These are phyloP conservation scores for Metschnikowia arizonensis DNA, from an alignment of 805 yeast species.

Conservation along the genomic window DNA sequence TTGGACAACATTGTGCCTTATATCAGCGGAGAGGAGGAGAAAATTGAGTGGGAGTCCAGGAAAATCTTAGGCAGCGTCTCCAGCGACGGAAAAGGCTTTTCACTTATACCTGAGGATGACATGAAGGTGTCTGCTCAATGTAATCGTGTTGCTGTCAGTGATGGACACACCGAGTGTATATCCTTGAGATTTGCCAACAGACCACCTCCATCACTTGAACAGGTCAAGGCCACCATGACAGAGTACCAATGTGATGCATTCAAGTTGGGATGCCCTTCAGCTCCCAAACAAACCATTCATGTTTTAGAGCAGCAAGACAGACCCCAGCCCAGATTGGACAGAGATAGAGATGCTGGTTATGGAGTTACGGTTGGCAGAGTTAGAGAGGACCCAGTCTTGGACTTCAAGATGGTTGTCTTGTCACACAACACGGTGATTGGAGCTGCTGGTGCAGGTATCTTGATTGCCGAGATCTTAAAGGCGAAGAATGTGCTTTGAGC, in stretches of 20 bases:
- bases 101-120: constrained; percentile 59
- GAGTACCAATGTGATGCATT: constrained; percentile 83
- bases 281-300: constrained; percentile 89
- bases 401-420: constrained; percentile 93
- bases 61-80: constrained; percentile 78
- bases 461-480: constrained; percentile 85
- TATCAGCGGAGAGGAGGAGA: constrained; percentile 96
- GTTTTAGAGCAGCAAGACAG: constrained; percentile 87
- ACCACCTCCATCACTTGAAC: constrained; percentile 82
- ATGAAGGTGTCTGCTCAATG: constrained; percentile 92
- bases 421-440: constrained; percentile 97
- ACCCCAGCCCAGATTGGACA: constrained; percentile 97
- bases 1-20: constrained; percentile 92
- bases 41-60: constrained; percentile 97
- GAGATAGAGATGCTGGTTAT: constrained; percentile 90
- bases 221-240: constrained; percentile 64
- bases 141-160: constrained; percentile 94
- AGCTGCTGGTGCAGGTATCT: constrained; percentile 97
- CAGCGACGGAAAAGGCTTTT: constrained; percentile 49
- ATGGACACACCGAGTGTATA: constrained; percentile 96
- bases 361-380: constrained; percentile 94
- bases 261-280: constrained; percentile 77
- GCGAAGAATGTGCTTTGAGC: constrained; percentile 68
- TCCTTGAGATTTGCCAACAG: constrained; percentile 75
- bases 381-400: constrained; percentile 89